These are phyloP conservation scores for Rhodotorula sp. DNA, from an alignment of 1,284 basidiomycete species.

Conservation along the genomic window DNA sequence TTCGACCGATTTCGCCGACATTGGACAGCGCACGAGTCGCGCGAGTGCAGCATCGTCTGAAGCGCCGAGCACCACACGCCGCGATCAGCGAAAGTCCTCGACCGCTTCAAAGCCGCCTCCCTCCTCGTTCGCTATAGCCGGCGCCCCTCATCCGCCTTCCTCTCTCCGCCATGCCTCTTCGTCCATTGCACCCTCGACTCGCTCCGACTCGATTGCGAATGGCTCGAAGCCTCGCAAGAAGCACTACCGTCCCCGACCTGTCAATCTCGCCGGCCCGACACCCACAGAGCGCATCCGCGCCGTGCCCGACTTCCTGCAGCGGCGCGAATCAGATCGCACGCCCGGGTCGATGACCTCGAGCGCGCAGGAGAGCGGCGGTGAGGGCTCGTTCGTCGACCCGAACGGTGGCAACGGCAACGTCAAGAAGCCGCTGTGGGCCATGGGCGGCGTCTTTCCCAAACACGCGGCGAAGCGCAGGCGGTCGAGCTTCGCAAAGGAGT, in stretches of 20 bases:
- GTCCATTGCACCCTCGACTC: background rate
- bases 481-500: slow-evolving; percentile 5
- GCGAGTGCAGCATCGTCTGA: background rate
- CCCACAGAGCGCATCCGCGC: background rate
- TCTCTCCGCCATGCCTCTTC: background rate
- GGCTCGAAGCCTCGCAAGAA: background rate
- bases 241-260: slow-evolving; percentile 1
- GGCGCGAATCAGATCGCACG: background rate
- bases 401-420: slow-evolving; percentile 1
- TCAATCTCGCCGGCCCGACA: slow-evolving; percentile 11
- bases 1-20: background rate
- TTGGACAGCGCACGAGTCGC: background rate
- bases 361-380: background rate
- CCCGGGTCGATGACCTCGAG: background rate
- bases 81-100: background rate
- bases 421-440: slow-evolving; percentile 14
- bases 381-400: background rate
- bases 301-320: background rate
- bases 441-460: slow-evolving; percentile 32
- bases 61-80: background rate
- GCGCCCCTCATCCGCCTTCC: background rate
- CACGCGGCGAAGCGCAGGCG: slow-evolving; percentile 1
- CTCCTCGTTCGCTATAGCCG: no score
- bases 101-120: background rate
- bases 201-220: background rate